Evolutionary conservation across 2,329 filamentous ascomycete genomes (phyloP).

Genomic region (Chaetoscypha palmicola): DNA sequence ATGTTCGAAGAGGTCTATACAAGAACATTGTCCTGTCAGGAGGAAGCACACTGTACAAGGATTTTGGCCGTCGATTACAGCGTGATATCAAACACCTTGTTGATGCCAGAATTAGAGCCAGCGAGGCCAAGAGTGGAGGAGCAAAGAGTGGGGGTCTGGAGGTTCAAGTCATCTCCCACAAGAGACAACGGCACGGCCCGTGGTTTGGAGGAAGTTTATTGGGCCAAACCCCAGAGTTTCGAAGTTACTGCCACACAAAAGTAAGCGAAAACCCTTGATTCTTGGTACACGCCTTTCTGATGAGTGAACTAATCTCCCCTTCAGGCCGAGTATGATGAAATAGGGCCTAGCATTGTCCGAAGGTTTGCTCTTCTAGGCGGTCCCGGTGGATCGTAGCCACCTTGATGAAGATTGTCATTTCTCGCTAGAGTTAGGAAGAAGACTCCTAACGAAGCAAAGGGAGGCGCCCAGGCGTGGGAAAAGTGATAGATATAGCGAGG

Average conservation of each 20-base stretch:
- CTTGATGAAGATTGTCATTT: neutral
- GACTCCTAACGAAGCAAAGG: neutral
- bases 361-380: slow-evolving; percentile 91
- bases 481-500: slow-evolving; percentile 6
- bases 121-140: slow-evolving; percentile 84
- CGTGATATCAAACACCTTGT: slow-evolving; percentile 95
- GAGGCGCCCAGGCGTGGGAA: neutral
- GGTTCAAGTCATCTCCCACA: slow-evolving; percentile 95
- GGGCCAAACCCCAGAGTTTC: slow-evolving; percentile 95
- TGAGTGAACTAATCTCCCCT: too few species aligned
- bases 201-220: slow-evolving; percentile 98
- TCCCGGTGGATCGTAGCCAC: slow-evolving; percentile 64
- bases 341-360: slow-evolving; percentile 60
- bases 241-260: slow-evolving; percentile 97
- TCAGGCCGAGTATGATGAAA: slow-evolving; percentile 22
- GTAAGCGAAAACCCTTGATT: slow-evolving; percentile 24
- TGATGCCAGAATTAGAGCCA: slow-evolving; percentile 85
- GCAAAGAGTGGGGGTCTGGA: slow-evolving; percentile 87
- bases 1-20: slow-evolving; percentile 93
- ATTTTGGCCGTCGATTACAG: slow-evolving; percentile 93
- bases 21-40: slow-evolving; percentile 99
- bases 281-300: too few species aligned
- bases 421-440: neutral
- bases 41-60: slow-evolving; percentile 95
- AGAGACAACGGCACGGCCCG: slow-evolving; percentile 91